Base-by-base conservation (phyloP, 1,284 basidiomycete species). In the Austroboletus novae-zelandiae region DNA sequence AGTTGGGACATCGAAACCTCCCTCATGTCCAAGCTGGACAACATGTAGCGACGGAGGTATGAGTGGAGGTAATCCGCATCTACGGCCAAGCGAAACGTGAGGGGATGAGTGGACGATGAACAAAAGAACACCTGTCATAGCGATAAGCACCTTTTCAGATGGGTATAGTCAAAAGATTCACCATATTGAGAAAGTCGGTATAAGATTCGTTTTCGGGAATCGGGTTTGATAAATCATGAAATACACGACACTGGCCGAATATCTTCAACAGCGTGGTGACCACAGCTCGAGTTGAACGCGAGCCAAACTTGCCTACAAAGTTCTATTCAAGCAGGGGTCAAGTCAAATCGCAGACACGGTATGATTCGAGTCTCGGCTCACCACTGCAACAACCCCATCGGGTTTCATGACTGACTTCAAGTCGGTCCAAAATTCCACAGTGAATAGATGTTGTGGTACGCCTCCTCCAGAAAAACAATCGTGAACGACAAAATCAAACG, bases 381-480 rank as follows among this genome's bases (percentile, higher is more conserved):
- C 91, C 60, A 95, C 83, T 10, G 83, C 90, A 10, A 95, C 69
- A 6, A 94, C 74, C 2, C 89, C 93, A 47, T 89, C 82, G 1
- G 78, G 72, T n/a, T 78, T 76, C 65, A 95, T 76, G 17, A 86
- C 64, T 5, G 66, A 63, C 60, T 81, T 84, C 43, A 94, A 66
- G 48, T 84, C 82, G 34, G 73, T 54, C 90, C 91, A 95, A 63
- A 94, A 94, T 57, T 92, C 84, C 23, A 77, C 46, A 0, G 92
- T 90, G 69, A 89, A 96, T 39, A 97, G 72, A 60, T 91, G 84
- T 15, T 83, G 74, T 0, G 94, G 92, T 4, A 97, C 83, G 18
- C 81, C 80, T 4, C 94, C 94, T 3, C 93, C 94, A 10, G 91
- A 92, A 68, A 96, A 97, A 59, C 89, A 91, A 62, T 96, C 94